phyloP scores from a whole-genome alignment of 1,139 yeast species.

The Suhomyces bokatorum region DNA sequence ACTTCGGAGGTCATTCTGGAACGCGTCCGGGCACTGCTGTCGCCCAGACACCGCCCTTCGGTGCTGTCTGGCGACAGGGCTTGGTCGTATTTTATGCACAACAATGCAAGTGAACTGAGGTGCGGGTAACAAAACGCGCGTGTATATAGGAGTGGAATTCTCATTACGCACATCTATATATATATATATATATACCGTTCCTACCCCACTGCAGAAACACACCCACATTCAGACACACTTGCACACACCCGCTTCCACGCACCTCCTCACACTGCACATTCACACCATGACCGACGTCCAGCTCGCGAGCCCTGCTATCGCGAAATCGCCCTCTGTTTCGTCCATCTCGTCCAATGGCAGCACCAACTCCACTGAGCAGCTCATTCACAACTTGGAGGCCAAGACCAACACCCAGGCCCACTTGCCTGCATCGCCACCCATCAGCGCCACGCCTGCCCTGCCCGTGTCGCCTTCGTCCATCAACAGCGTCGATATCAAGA shows the following conservation, averaged over 20 bases:
- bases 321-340: constrained; percentile 21
- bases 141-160: background rate
- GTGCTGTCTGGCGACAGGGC: background rate
- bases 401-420: background rate
- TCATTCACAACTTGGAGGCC: constrained; percentile 27
- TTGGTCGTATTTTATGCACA: constrained; percentile 2
- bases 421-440: constrained; percentile 6
- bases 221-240: no score
- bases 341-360: constrained; percentile 32
- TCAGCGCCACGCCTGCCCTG: background rate
- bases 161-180: background rate
- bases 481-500: constrained; percentile 16
- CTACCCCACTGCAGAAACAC: background rate
- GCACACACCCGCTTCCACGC: no score
- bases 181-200: background rate
- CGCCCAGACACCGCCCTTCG: background rate
- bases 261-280: no score
- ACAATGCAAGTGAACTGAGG: constrained; percentile 6
- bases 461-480: constrained; percentile 11
- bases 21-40: no score
- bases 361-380: constrained; percentile 32
- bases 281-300: constrained; percentile 1
- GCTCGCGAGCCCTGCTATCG: background rate
- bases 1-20: no score
- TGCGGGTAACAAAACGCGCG: constrained; percentile 10